Percentiles rank a stretch among this genome's conserved stretches.
These are phyloP conservation scores for Emmonsiellopsis sp. DNA, from an alignment of 2,329 filamentous ascomycete species.

Conservation along the genomic window DNA sequence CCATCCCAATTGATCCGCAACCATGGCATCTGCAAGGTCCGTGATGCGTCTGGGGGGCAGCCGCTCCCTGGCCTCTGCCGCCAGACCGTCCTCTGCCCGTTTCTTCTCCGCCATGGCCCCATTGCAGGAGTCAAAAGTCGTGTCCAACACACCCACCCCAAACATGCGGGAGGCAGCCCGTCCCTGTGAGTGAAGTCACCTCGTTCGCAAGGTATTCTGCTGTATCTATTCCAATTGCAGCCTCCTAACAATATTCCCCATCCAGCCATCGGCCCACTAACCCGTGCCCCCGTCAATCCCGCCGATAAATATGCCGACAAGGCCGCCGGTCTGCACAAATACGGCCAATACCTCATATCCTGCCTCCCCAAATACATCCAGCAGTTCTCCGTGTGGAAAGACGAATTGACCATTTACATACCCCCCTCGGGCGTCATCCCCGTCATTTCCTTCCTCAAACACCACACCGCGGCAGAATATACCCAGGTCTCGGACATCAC, in stretches of 20 bases:
- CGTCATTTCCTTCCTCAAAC: conserved; percentile 89
- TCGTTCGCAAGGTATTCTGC: conserved; percentile 9
- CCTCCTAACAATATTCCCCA: not conserved
- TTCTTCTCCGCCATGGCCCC: conserved; percentile 28
- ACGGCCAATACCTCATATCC: conserved; percentile 93
- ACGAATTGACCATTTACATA: conserved; percentile 93
- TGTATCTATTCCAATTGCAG: not conserved
- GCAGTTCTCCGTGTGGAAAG: conserved; percentile 99
- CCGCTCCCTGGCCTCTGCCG: conserved; percentile 28
- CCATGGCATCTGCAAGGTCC: conserved; percentile 37
- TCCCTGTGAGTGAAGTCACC: conserved; percentile 31
- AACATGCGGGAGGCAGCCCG: conserved; percentile 58
- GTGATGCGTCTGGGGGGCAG: conserved; percentile 34
- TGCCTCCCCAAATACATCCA: conserved; percentile 96
- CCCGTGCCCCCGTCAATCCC: conserved; percentile 76
- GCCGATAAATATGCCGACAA: conserved; percentile 87
- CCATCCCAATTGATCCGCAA: conserved; percentile 22
- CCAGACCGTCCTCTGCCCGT: conserved; percentile 22
- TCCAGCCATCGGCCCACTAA: conserved; percentile 51
- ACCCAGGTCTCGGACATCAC: conserved; percentile 90
- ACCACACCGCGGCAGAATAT: conserved; percentile 95
- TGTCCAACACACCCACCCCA: conserved; percentile 45
- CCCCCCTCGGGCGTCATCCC: conserved; percentile 79
- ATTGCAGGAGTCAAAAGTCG: conserved; percentile 40
- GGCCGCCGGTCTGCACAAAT: conserved; percentile 79